Conservation (phyloP, 768 basidiomycete species). For the Kwoniella mangroviensis region DNA sequence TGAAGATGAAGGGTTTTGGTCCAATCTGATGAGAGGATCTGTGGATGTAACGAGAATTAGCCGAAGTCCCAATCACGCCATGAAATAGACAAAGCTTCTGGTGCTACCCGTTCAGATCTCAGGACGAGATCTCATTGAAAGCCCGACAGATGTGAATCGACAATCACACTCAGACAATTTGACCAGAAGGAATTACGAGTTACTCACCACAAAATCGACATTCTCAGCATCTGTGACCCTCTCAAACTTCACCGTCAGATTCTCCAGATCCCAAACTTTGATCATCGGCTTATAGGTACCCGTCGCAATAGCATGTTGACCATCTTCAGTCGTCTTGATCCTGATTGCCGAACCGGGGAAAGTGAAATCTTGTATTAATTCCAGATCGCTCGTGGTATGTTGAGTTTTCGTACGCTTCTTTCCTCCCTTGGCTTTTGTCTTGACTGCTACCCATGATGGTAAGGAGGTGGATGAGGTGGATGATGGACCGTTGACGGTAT, state of each 20-base stretch:
- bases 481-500: slow-evolving; percentile 92
- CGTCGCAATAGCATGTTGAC: slow-evolving; percentile 88
- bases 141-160: no score
- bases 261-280: slow-evolving; percentile 90
- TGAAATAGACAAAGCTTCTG: no score
- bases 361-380: slow-evolving; percentile 93
- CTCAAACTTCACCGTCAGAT: slow-evolving; percentile 92
- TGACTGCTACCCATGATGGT: slow-evolving; percentile 85
- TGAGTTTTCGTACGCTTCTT: slow-evolving; percentile 55
- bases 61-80: neutral
- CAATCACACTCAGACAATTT: neutral
- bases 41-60: slow-evolving; percentile 1
- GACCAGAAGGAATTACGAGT: slow-evolving; percentile 48
- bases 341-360: slow-evolving; percentile 95
- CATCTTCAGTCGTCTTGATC: slow-evolving; percentile 87
- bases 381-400: slow-evolving; percentile 77
- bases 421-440: slow-evolving; percentile 52
- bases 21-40: slow-evolving; percentile 98
- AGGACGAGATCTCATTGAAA: no score
- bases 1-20: slow-evolving; percentile 97
- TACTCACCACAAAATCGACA: slow-evolving; percentile 94
- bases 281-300: slow-evolving; percentile 98
- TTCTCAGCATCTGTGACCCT: slow-evolving; percentile 95
- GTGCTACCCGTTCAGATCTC: no score
- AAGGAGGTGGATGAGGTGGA: slow-evolving; percentile 85